Evolutionary conservation across 2,329 filamentous ascomycete species (phyloP).

Genomic region (Zymoseptoria crescenta): DNA sequence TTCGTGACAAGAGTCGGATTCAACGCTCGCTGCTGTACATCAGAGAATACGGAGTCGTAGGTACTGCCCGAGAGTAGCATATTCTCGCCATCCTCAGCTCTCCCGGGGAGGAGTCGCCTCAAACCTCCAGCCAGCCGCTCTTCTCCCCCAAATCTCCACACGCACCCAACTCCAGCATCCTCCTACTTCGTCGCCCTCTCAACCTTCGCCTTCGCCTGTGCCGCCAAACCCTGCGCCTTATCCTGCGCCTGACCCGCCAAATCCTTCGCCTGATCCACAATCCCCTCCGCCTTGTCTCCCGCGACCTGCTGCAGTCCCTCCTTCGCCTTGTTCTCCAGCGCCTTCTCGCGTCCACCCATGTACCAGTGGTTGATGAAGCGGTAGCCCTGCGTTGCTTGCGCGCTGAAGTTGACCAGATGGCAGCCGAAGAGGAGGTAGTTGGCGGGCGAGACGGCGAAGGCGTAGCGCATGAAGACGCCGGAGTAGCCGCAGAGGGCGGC

Average conservation of each 20-base stretch:
- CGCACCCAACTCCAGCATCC: neutral
- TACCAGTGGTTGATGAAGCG: slow-evolving; percentile 55
- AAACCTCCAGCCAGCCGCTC: neutral
- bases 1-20: neutral
- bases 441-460: slow-evolving; percentile 53
- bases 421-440: slow-evolving; percentile 64
- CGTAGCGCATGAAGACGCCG: slow-evolving; percentile 59
- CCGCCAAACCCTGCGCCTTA: slow-evolving; percentile 16
- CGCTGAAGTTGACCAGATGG: slow-evolving; percentile 57
- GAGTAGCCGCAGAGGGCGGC: slow-evolving; percentile 53
- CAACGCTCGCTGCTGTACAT: neutral
- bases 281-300: slow-evolving; percentile 16
- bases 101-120: neutral
- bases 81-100: neutral
- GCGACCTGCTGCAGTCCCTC: slow-evolving; percentile 24
- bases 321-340: slow-evolving; percentile 32
- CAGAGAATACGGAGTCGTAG: neutral
- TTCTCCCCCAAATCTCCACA: neutral
- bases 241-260: slow-evolving; percentile 24
- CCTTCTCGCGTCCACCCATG: slow-evolving; percentile 39
- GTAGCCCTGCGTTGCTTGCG: slow-evolving; percentile 54
- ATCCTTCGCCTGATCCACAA: slow-evolving; percentile 22
- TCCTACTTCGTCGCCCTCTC: slow-evolving; percentile 18
- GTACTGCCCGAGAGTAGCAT: neutral
- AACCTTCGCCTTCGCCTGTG: slow-evolving; percentile 20